Percentiles rank a stretch among this genome's conserved stretches.
Conservation (phyloP, 805 yeast genomes). For the Ogataea neopini region DNA sequence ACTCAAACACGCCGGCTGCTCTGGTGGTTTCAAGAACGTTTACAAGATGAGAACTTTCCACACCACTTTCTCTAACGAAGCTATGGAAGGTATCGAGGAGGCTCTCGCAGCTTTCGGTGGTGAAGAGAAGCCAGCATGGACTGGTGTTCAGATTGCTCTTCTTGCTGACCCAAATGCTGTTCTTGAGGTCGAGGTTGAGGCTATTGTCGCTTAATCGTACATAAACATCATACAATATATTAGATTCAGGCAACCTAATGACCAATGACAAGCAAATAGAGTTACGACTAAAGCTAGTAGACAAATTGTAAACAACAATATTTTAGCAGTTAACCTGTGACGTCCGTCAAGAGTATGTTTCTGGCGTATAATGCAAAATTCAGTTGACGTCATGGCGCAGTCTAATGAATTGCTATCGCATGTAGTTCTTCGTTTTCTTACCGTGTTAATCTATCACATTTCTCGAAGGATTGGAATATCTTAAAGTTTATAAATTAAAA, state of each 20-base stretch:
- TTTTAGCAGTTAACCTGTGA: no score
- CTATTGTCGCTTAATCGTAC: neutral
- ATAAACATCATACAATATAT: neutral
- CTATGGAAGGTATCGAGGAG: constrained; percentile 1
- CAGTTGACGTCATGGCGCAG: no score
- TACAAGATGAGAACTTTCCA: constrained; percentile 6
- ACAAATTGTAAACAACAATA: no score
- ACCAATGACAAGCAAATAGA: no score
- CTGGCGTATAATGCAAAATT: no score
- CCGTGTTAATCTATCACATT: no score
- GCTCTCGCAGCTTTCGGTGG: neutral
- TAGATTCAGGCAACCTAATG: no score
- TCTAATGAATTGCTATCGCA: no score
- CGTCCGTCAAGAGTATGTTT: no score
- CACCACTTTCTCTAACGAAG: neutral
- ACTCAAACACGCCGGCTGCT: constrained; percentile 3
- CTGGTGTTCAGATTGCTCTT: constrained; percentile 1
- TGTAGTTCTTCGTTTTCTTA: no score
- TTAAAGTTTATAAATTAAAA: neutral
- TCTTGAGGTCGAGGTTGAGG: constrained; percentile 2
- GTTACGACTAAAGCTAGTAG: no score
- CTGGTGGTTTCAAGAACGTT: constrained; percentile 5
- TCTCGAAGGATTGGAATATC: no score
- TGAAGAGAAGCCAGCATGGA: constrained; percentile 7
- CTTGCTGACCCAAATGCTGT: neutral